These are phyloP conservation scores for Elsinoe batatas DNA, from an alignment of 2,329 filamentous ascomycete species.

Conservation along the genomic window DNA sequence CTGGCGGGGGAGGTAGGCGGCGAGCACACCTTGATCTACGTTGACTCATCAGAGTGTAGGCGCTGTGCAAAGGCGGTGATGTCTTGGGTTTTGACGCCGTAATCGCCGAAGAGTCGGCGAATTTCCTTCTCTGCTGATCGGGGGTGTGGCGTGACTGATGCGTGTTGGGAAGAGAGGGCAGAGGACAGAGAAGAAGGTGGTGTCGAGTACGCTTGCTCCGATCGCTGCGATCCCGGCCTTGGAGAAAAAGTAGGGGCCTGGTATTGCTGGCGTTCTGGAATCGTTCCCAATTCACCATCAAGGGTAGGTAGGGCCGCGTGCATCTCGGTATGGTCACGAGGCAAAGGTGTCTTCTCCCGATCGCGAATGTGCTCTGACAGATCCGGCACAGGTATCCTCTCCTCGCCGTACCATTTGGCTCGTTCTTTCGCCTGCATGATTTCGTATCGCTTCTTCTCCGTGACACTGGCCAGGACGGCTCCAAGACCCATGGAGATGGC, in stretches of 20 bases:
- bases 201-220: no score
- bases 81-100: slow-evolving; percentile 37
- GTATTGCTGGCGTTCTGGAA: no score
- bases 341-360: neutral
- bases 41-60: slow-evolving; percentile 39
- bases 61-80: slow-evolving; percentile 41
- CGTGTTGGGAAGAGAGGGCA: neutral
- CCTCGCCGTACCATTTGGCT: slow-evolving; percentile 19
- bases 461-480: slow-evolving; percentile 58
- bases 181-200: no score
- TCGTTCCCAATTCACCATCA: no score
- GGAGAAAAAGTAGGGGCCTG: no score
- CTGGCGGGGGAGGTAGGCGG: neutral
- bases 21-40: slow-evolving; percentile 35
- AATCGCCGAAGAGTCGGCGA: slow-evolving; percentile 40
- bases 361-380: neutral
- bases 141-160: neutral
- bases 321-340: no score
- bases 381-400: neutral
- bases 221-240: no score
- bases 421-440: slow-evolving; percentile 40
- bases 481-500: slow-evolving; percentile 71
- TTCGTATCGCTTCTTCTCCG: slow-evolving; percentile 44
- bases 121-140: slow-evolving; percentile 22
- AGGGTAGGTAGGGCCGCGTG: no score